These are phyloP conservation scores for Polytrichum commune DNA, from an alignment of 225 moss, liverwort and hornwort genomes.

Conservation along the genomic window DNA sequence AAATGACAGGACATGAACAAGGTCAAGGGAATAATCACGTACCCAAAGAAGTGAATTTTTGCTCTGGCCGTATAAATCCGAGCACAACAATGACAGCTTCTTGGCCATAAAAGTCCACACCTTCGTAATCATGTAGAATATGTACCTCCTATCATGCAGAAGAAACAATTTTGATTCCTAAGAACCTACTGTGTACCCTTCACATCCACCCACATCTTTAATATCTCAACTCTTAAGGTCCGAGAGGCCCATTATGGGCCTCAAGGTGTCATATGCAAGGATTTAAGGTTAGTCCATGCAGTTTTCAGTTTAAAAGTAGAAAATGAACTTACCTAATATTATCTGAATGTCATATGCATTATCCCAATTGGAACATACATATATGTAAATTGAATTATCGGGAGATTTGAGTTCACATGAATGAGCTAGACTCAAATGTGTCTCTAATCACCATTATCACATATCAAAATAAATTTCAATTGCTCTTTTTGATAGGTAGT, in stretches of 20 bases:
- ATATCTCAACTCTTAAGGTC: too few species aligned
- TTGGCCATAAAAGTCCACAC: slow-evolving; percentile 58
- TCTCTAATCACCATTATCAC: not conserved
- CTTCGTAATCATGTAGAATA: slow-evolving; percentile 46
- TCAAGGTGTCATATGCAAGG: too few species aligned
- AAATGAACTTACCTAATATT: too few species aligned
- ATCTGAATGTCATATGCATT: not conserved
- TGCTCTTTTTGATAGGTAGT: not conserved
- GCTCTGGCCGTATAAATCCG: slow-evolving; percentile 72
- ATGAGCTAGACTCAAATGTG: too few species aligned
- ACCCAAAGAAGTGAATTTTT: slow-evolving; percentile 67
- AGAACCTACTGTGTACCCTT: not conserved
- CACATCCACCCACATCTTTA: not conserved
- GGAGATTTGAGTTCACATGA: too few species aligned
- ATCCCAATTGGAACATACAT: not conserved
- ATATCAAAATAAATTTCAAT: not conserved
- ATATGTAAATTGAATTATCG: too few species aligned
- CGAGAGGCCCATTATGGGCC: too few species aligned
- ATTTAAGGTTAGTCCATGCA: too few species aligned
- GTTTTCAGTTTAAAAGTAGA: too few species aligned
- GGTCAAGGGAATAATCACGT: slow-evolving; percentile 3
- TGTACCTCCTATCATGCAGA: slow-evolving; percentile 65
- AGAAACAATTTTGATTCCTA: not conserved
- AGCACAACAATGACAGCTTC: slow-evolving; percentile 52
- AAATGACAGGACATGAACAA: not conserved